A percentile compares a stretch with the other conserved stretches of the same genome.
Conservation (phyloP, 371 early-diverging fungal species). For the Haplosporangium sp. region DNA sequence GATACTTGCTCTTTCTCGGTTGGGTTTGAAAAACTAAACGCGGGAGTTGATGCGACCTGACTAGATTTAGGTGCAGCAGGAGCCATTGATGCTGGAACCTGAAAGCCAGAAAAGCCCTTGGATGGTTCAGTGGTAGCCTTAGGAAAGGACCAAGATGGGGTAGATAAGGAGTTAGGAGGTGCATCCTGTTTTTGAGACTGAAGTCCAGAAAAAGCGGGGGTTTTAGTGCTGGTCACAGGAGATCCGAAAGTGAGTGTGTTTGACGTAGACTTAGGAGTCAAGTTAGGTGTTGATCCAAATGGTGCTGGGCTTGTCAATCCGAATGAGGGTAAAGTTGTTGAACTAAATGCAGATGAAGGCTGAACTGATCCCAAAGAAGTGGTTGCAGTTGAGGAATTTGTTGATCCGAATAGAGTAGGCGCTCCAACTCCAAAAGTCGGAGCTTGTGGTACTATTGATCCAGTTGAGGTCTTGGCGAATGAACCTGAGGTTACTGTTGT, state of each 20-base stretch:
- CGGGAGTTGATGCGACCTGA: not conserved
- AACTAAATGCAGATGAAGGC: slow-evolving; percentile 4
- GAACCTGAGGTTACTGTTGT: not conserved
- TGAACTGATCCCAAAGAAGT: slow-evolving; percentile 9
- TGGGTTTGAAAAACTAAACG: slow-evolving; percentile 9
- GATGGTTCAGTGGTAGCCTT: slow-evolving; percentile 12
- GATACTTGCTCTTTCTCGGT: not conserved
- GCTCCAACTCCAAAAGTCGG: not conserved
- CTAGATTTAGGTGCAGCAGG: not conserved
- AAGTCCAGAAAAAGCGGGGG: slow-evolving; percentile 16
- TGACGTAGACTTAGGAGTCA: not conserved
- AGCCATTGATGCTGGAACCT: slow-evolving; percentile 10
- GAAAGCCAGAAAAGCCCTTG: slow-evolving; percentile 25
- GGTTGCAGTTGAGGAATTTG: not conserved
- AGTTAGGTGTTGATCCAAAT: slow-evolving; percentile 2
- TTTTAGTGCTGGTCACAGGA: not conserved
- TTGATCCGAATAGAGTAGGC: slow-evolving; percentile 7
- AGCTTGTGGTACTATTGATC: not conserved
- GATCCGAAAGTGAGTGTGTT: slow-evolving; percentile 1
- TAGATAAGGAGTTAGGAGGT: not conserved
- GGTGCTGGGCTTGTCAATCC: slow-evolving; percentile 3
- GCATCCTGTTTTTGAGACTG: slow-evolving; percentile 1
- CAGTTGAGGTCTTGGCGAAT: not conserved
- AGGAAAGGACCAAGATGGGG: slow-evolving; percentile 8
- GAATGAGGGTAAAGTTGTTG: not conserved